Evolutionary conservation across 2,329 filamentous ascomycete species (phyloP), one percentile per base, ranked within the genome.

Genomic region (Penicillium hesseltinei): DNA sequence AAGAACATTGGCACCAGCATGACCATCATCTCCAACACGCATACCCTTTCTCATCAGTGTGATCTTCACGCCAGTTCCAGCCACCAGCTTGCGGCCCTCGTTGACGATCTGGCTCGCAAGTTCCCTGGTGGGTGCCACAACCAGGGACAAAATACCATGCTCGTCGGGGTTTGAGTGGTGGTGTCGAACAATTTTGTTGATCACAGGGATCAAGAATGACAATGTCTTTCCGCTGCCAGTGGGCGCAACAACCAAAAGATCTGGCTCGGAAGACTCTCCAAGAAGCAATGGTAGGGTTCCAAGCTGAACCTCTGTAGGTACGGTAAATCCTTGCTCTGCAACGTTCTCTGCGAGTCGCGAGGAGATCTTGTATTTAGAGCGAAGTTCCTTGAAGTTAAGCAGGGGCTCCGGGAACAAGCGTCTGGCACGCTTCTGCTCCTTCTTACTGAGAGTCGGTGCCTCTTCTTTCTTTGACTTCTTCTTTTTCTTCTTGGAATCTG

Each of bases 141-240:
- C 80, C 59, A 93, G 83, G 44, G 88, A 84, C 53, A 87, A 84
- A 51, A 92, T 75, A 11, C 84, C 73, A 85, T 88, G 72, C 64
- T 80, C 75, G 39, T 80, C 76, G 0, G 81, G 78, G 42, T 82
- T 77, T 52, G 83, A 77, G 57, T 75, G 75, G 51, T 77, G 77
- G 44, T 75, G 70, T 49, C 82, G 80, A 64, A 90, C 79, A 42
- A 96, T 86, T 45, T 84, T 83, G 69, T 96, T 88, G 66, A 99
- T 86, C 3, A 92, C 82, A 0, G 93, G 92, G 42, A 99, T 89
- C 67, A 97, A 76, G 69, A 97, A 99, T 19, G 92, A 91, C 62
- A 99, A 80, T 0, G 94, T 99, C 80, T 99, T 99, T 44, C 94
- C 94, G 72, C 93, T 97, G 25, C 94, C 94, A 0, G 94, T 99